phyloP scores from a whole-genome alignment of 2,329 filamentous ascomycete genomes.

The Exophiala dermatitidis region DNA sequence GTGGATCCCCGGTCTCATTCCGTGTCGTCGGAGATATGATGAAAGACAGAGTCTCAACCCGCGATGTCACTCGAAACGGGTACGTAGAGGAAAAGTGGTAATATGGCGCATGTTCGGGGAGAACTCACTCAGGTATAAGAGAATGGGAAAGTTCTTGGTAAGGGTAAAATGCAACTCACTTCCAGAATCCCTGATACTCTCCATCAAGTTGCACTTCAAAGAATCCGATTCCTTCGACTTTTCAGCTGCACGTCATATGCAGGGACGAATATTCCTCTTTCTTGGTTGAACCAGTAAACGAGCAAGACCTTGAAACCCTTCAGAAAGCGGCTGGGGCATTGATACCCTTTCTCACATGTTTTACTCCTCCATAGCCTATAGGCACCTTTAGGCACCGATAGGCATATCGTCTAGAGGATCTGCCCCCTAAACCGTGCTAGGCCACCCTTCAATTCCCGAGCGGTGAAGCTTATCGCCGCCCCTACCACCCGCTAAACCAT shows the following conservation, averaged over 20 bases:
- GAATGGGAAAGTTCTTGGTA: background rate
- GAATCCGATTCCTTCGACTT: background rate
- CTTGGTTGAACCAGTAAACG: background rate
- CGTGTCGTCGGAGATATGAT: background rate
- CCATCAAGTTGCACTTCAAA: background rate
- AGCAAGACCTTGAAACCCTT: background rate
- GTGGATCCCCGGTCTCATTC: background rate
- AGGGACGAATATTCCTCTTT: background rate
- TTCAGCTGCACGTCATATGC: background rate
- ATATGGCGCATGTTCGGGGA: background rate
- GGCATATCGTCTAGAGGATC: background rate
- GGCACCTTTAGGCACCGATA: background rate
- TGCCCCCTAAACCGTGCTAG: background rate
- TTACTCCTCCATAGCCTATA: too few relatives aligned
- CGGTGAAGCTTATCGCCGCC: background rate
- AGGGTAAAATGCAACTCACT: background rate
- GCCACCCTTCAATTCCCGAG: background rate
- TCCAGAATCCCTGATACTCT: too few relatives aligned
- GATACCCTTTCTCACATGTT: too few relatives aligned
- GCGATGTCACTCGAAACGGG: too few relatives aligned
- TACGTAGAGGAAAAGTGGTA: background rate
- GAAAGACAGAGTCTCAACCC: background rate
- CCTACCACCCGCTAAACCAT: too few relatives aligned
- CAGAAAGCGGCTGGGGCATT: background rate
- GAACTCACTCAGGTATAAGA: background rate